Conservation (phyloP, 1,284 basidiomycete genomes). For the Leccinum subspadiceum region DNA sequence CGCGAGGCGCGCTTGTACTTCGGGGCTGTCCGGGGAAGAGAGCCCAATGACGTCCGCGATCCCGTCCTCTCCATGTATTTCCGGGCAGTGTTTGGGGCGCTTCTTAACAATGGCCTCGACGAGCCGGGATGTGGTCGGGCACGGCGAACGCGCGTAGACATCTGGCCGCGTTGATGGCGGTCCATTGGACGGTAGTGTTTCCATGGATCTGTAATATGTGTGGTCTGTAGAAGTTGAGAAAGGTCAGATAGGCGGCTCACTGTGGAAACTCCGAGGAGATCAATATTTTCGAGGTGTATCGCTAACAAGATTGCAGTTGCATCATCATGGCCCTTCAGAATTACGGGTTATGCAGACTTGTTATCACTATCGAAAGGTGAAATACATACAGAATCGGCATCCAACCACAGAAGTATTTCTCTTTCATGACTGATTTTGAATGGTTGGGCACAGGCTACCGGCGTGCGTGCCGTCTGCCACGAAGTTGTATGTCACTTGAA, state of each 20-base stretch:
- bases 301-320: slow-evolving; percentile 78
- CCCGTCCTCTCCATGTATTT: slow-evolving; percentile 80
- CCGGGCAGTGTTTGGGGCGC: slow-evolving; percentile 50
- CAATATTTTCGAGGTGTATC: slow-evolving; percentile 57
- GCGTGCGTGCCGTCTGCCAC: no score
- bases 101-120: slow-evolving; percentile 57
- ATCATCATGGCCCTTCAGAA: slow-evolving; percentile 77
- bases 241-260: slow-evolving; percentile 40
- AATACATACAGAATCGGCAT: slow-evolving; percentile 51
- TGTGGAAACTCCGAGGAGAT: slow-evolving; percentile 77
- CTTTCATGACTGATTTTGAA: slow-evolving; percentile 5
- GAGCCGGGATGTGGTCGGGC: slow-evolving; percentile 55
- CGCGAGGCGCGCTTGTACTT: slow-evolving; percentile 49
- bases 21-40: slow-evolving; percentile 44
- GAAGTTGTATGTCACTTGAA: no score
- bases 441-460: not conserved
- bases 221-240: not conserved
- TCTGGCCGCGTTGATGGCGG: slow-evolving; percentile 68
- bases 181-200: slow-evolving; percentile 64
- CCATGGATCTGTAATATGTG: slow-evolving; percentile 63
- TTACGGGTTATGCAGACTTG: not conserved
- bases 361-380: not conserved
- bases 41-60: slow-evolving; percentile 79
- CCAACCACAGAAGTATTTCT: slow-evolving; percentile 45
- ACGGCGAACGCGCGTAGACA: slow-evolving; percentile 72